Evolutionary conservation across 495 filamentous ascomycete species (phyloP), one percentile per base, ranked within the genome.

Genomic region (Penicillium ochrochloron): DNA sequence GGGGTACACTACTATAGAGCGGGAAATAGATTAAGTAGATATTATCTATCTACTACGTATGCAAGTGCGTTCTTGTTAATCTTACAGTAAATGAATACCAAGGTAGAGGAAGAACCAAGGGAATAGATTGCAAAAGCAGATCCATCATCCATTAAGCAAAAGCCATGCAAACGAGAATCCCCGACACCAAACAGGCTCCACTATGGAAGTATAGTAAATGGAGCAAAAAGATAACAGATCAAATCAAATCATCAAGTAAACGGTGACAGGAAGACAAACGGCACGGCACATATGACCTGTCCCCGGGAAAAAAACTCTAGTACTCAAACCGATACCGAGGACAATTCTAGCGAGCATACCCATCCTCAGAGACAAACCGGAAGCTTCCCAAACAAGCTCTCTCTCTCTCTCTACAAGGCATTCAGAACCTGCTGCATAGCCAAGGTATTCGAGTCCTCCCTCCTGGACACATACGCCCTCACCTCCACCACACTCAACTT

Each of bases 391-490:
- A 52, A 29, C 48, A 17, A 1, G 25, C 48, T n/a, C 25, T 27
- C 4, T 27, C 25, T 27, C 25, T 17, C 14, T 31, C 21, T 27
- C 80, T 70, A 88, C 63, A 89, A 62, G 31, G 76, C 73, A 74
- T 79, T 87, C 69, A 97, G 81, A 12, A 93, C 90, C 64, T 87
- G 86, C 78, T 96, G 93, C 67, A 97, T 87, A 0, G 90, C 92
- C 31, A 90, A 82, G 44, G 86, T 92, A 65, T 89, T 85, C 31
- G 86, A 88, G 77, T 97, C 94, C 75, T 96, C 94, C 63, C 94
- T 82, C 75, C 83, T 85, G 74, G 89, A 79, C 61, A 97, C 86
- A 85, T 92, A 97, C 19, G 86, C 86, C 80, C 90, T 89, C 74
- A 97, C 88, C 73, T 97, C 93, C 61, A 78, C 78, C 63, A 79